Evolutionary conservation across 768 basidiomycete genomes (phyloP).

Genomic region (Pluteus cervinus): DNA sequence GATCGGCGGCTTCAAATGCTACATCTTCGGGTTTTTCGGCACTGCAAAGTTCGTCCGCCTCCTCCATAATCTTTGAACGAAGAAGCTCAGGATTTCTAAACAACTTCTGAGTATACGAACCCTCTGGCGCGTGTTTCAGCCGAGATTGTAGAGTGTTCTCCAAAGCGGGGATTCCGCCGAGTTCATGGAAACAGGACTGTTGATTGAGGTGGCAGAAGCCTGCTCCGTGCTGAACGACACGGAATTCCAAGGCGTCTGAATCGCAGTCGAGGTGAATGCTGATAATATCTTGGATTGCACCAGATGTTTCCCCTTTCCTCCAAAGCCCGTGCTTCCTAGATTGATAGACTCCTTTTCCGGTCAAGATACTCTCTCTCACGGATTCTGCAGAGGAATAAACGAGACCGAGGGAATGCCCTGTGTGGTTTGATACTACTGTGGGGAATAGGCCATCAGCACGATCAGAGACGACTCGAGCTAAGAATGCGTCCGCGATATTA

Average conservation of each 20-base stretch:
- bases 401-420: constrained; percentile 77
- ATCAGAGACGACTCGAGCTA: constrained; percentile 78
- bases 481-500: constrained; percentile 80
- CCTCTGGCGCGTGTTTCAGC: constrained; percentile 71
- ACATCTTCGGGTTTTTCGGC: constrained; percentile 76
- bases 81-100: constrained; percentile 81
- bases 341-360: constrained; percentile 92
- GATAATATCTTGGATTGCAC: constrained; percentile 84
- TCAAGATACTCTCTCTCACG: constrained; percentile 77
- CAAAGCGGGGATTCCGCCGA: constrained; percentile 73
- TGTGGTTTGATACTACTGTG: constrained; percentile 81
- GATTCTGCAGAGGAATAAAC: constrained; percentile 93
- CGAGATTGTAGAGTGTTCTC: constrained; percentile 75
- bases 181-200: constrained; percentile 83
- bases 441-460: constrained; percentile 90
- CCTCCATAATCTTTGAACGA: constrained; percentile 94
- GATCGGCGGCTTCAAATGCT: constrained; percentile 93
- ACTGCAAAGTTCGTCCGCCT: constrained; percentile 93
- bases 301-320: constrained; percentile 96
- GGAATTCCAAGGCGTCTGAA: constrained; percentile 85
- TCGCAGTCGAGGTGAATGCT: constrained; percentile 89
- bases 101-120: constrained; percentile 86
- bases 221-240: constrained; percentile 80
- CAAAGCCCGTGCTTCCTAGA: constrained; percentile 94
- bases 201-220: constrained; percentile 94